These are phyloP conservation scores for Termitomyces heimii DNA, from an alignment of 768 basidiomycete genomes.

Conservation along the genomic window DNA sequence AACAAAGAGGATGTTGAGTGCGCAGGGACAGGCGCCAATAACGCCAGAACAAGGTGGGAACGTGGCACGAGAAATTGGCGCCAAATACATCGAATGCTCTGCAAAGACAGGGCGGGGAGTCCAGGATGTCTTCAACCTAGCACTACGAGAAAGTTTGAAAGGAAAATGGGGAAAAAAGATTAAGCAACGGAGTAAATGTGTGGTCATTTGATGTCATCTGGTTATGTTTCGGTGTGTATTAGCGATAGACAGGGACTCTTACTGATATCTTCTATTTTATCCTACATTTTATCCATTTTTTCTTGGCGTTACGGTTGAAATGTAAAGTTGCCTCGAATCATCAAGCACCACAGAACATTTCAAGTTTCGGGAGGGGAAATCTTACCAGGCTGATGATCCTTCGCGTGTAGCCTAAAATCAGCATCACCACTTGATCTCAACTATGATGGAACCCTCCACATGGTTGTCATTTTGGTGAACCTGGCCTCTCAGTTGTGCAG, in stretches of 20 bases:
- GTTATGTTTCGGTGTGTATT: slow-evolving; percentile 12
- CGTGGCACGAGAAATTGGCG: slow-evolving; percentile 93
- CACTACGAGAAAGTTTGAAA: slow-evolving; percentile 85
- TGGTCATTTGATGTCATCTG: slow-evolving; percentile 39
- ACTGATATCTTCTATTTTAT: slow-evolving; percentile 14
- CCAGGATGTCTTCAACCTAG: slow-evolving; percentile 86
- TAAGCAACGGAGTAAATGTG: slow-evolving; percentile 59
- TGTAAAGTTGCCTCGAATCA: neutral
- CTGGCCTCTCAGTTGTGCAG: neutral
- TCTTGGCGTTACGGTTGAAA: neutral
- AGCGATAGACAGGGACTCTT: slow-evolving; percentile 16
- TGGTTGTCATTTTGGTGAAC: neutral
- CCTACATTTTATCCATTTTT: neutral
- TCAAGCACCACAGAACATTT: neutral
- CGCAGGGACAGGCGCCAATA: slow-evolving; percentile 83
- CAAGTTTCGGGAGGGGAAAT: neutral
- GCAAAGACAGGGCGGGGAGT: slow-evolving; percentile 90
- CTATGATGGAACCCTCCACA: neutral
- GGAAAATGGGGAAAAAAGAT: slow-evolving; percentile 71
- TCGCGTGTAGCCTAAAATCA: neutral
- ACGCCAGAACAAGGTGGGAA: slow-evolving; percentile 73
- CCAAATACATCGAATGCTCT: slow-evolving; percentile 89
- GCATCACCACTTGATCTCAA: neutral
- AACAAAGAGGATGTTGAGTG: slow-evolving; percentile 81
- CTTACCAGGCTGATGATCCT: neutral